Conservation (phyloP, 2,329 filamentous ascomycete species). For the Hymenoscyphus fructigenus region DNA sequence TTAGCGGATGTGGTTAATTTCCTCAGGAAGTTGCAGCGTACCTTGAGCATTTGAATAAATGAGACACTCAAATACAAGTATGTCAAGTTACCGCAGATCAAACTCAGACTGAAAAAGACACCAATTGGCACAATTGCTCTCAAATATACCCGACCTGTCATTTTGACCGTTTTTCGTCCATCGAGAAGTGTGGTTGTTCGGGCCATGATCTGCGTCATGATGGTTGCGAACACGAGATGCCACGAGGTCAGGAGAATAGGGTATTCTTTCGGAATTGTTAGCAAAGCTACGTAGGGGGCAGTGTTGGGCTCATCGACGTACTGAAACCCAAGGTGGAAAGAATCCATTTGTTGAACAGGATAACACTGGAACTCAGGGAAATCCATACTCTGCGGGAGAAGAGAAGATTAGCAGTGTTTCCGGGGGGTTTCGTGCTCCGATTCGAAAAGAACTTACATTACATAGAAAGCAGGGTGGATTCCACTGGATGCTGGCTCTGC, state of each 20-base stretch:
- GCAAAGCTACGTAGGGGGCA: slow-evolving; percentile 16
- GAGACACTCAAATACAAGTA: slow-evolving; percentile 94
- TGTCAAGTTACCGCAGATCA: slow-evolving; percentile 95
- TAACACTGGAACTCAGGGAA: slow-evolving; percentile 85
- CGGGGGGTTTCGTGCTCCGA: background rate
- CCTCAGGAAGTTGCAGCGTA: slow-evolving; percentile 36
- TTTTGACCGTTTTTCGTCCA: slow-evolving; percentile 92
- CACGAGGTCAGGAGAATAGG: slow-evolving; percentile 90
- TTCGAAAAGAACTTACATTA: slow-evolving; percentile 52
- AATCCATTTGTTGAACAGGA: slow-evolving; percentile 99
- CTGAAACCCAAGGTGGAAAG: slow-evolving; percentile 81
- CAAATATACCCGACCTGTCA: slow-evolving; percentile 92
- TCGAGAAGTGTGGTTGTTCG: slow-evolving; percentile 88
- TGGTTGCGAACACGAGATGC: slow-evolving; percentile 87
- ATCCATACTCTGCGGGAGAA: slow-evolving; percentile 74
- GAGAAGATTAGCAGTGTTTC: slow-evolving; percentile 19
- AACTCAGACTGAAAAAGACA: slow-evolving; percentile 89
- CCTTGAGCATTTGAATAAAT: slow-evolving; percentile 99
- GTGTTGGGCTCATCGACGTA: slow-evolving; percentile 45
- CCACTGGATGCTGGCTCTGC: slow-evolving; percentile 45
- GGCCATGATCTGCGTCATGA: slow-evolving; percentile 92
- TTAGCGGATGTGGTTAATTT: background rate
- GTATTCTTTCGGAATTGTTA: slow-evolving; percentile 51
- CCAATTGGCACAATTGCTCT: slow-evolving; percentile 93
- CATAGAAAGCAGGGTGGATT: slow-evolving; percentile 71